phyloP scores from a whole-genome alignment of 208 protist genomes.

The Acanthamoeba castellanii region DNA sequence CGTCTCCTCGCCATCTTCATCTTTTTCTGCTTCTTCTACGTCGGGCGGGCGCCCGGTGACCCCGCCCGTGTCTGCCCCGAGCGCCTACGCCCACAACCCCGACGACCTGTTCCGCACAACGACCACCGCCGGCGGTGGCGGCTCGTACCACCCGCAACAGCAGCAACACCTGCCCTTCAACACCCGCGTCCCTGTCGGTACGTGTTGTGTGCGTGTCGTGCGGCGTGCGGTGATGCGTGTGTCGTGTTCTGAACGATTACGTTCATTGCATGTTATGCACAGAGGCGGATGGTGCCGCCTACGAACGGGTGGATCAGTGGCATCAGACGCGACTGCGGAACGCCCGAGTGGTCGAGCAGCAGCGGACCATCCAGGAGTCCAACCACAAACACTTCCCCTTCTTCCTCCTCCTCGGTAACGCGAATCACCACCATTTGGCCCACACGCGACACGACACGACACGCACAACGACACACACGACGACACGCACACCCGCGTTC shows the following conservation, averaged over 20 bases:
- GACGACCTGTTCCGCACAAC: constrained; percentile 44
- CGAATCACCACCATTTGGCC: neutral
- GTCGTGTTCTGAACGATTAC: neutral
- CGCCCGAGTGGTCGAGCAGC: neutral
- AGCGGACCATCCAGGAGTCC: neutral
- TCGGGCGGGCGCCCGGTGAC: neutral
- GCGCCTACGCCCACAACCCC: neutral
- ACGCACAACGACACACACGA: neutral
- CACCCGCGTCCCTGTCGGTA: neutral
- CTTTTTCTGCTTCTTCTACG: neutral
- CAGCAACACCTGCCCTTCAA: neutral
- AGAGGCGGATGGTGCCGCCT: neutral
- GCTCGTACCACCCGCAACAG: neutral
- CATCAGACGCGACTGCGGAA: neutral
- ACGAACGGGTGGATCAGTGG: neutral
- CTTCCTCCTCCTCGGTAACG: neutral
- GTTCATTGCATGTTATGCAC: neutral
- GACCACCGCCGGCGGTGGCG: neutral
- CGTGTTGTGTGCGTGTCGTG: neutral
- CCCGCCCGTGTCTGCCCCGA: neutral
- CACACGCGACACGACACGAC: neutral
- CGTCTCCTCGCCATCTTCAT: neutral
- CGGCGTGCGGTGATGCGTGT: neutral
- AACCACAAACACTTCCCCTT: neutral
- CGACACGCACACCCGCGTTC: neutral